phyloP scores from a whole-genome alignment of 2,329 filamentous ascomycete genomes.

The Pseudogymnoascus sp. region DNA sequence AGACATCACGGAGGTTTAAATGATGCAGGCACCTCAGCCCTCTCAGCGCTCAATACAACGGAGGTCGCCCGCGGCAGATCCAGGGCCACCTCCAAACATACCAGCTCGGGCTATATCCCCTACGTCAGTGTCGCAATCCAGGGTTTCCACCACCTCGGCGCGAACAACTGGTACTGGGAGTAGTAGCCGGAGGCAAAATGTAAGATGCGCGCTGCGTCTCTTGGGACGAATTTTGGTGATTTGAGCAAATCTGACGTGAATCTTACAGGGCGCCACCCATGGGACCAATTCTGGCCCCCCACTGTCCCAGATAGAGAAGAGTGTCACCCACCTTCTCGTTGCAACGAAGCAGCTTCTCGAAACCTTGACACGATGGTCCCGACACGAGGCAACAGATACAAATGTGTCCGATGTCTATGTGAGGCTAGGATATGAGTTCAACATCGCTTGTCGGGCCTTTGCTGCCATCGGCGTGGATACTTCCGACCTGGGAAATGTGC shows the following conservation, averaged over 20 bases:
- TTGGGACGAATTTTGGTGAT: background rate
- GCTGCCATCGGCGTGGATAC: constrained; percentile 96
- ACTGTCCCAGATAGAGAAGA: constrained; percentile 96
- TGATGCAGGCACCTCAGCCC: constrained; percentile 45
- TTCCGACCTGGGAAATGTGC: constrained; percentile 86
- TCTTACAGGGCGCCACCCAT: background rate
- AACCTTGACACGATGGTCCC: constrained; percentile 96
- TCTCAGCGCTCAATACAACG: constrained; percentile 51
- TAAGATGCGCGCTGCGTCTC: constrained; percentile 35
- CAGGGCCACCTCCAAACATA: constrained; percentile 48
- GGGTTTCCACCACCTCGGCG: constrained; percentile 57
- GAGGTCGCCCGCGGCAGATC: constrained; percentile 55
- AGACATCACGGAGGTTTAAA: constrained; percentile 13
- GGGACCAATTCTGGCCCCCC: constrained; percentile 20
- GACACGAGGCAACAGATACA: constrained; percentile 80
- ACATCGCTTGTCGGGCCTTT: constrained; percentile 95
- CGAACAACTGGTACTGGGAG: constrained; percentile 47
- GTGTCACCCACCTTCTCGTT: constrained; percentile 92
- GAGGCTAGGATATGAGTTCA: constrained; percentile 95
- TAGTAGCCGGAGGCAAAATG: constrained; percentile 47
- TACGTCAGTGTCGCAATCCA: constrained; percentile 42
- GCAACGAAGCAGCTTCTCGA: constrained; percentile 97
- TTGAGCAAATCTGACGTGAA: background rate
- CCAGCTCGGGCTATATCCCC: constrained; percentile 54
- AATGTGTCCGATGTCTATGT: constrained; percentile 99